A percentile compares a stretch with the other conserved stretches of the same genome.
Evolutionary conservation across 2,329 filamentous ascomycete species (phyloP).

Genomic region (Purpureocillium takamizusanense): DNA sequence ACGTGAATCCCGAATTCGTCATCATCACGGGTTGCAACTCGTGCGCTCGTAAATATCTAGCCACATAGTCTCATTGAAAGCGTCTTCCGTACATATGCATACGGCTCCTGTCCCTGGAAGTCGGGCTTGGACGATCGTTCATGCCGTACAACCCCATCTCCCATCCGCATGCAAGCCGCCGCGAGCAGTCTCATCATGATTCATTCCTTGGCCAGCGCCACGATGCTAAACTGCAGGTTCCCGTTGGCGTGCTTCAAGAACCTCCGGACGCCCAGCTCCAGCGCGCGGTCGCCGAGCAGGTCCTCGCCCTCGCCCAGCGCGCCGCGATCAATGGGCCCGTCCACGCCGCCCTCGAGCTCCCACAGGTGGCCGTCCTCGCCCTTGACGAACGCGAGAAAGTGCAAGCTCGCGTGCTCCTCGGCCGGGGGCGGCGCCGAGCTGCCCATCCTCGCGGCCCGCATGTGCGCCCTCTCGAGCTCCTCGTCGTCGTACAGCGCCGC

Average conservation of each 20-base stretch:
- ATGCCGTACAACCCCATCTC: too few relatives aligned
- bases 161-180: too few relatives aligned
- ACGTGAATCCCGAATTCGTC: too few relatives aligned
- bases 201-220: conserved; percentile 22
- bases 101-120: too few relatives aligned
- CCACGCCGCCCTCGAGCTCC: conserved; percentile 70
- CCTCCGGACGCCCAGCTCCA: conserved; percentile 46
- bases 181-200: too few relatives aligned
- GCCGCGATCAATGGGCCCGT: conserved; percentile 64
- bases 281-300: conserved; percentile 56
- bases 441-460: conserved; percentile 57
- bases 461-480: conserved; percentile 64
- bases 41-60: too few relatives aligned
- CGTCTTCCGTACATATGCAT: too few relatives aligned
- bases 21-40: too few relatives aligned
- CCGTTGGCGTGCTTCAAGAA: conserved; percentile 29
- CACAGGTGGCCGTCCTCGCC: conserved; percentile 55
- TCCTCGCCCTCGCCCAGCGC: conserved; percentile 46
- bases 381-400: conserved; percentile 78
- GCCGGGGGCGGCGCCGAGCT: conserved; percentile 57
- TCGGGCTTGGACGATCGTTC: too few relatives aligned
- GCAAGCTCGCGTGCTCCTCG: conserved; percentile 55
- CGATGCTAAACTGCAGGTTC: conserved; percentile 29
- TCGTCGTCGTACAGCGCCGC: conserved; percentile 62
- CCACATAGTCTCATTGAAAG: too few relatives aligned